These are phyloP conservation scores for Quercus cerris DNA, from an alignment of 306 rosid species.

Conservation along the genomic window DNA sequence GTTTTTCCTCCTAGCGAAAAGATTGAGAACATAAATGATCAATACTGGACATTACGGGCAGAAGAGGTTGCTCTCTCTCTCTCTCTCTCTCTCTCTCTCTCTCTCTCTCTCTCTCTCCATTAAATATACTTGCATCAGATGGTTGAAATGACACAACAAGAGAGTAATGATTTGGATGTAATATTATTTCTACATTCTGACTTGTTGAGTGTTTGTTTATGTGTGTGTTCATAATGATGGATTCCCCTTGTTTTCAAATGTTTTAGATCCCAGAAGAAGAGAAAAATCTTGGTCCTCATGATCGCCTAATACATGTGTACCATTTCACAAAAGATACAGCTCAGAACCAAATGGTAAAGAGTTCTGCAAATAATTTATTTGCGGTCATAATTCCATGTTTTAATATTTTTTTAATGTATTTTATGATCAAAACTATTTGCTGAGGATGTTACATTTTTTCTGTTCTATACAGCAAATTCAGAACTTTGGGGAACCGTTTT, in stretches of 20 bases:
- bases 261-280: conserved; percentile 81
- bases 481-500: conserved; percentile 88
- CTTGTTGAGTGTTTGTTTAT: neutral
- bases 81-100: neutral
- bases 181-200: neutral
- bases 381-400: neutral
- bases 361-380: conserved; percentile 14
- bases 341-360: conserved; percentile 71
- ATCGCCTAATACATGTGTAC: conserved; percentile 82
- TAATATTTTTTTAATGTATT: neutral
- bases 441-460: conserved; percentile 1
- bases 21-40: conserved; percentile 87
- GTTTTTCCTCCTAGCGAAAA: conserved; percentile 79
- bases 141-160: neutral
- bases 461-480: conserved; percentile 67
- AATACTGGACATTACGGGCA: conserved; percentile 91
- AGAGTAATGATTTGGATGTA: neutral
- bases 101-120: neutral
- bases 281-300: conserved; percentile 69
- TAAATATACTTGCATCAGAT: neutral
- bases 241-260: conserved; percentile 1
- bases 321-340: conserved; percentile 81
- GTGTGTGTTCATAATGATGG: neutral
- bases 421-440: neutral
- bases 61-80: conserved; percentile 63